A percentile compares a stretch with the other conserved stretches of the same genome.
These are phyloP conservation scores for Yamagishiella unicocca DNA, from an alignment of 139 green algal genomes.

Conservation along the genomic window DNA sequence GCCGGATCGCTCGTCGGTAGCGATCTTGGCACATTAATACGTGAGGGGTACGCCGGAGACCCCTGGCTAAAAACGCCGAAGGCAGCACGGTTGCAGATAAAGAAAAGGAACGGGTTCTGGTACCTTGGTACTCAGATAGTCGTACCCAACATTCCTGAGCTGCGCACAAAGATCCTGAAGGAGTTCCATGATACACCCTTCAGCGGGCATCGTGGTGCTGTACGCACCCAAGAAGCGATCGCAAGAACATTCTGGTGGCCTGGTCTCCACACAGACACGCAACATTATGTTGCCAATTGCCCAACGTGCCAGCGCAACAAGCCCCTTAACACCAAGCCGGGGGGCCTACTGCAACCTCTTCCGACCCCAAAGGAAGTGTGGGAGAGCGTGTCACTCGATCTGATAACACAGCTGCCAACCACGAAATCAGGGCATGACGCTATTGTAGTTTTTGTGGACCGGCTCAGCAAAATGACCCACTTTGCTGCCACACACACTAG, in stretches of 20 bases:
- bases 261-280: background rate
- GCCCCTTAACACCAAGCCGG: slow-evolving; percentile 1
- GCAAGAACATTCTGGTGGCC: too few relatives aligned
- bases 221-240: background rate
- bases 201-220: background rate
- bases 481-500: background rate
- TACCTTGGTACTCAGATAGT: background rate
- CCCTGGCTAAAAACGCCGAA: slow-evolving; percentile 39
- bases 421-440: slow-evolving; percentile 45
- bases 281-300: slow-evolving; percentile 18
- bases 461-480: slow-evolving; percentile 60
- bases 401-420: slow-evolving; percentile 51
- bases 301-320: slow-evolving; percentile 48
- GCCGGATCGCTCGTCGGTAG: slow-evolving; percentile 24
- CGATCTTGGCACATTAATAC: slow-evolving; percentile 47
- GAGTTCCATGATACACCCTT: background rate
- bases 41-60: slow-evolving; percentile 11
- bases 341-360: slow-evolving; percentile 46
- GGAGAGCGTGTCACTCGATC: slow-evolving; percentile 57
- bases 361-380: too few relatives aligned
- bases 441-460: slow-evolving; percentile 63
- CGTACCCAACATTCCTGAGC: background rate
- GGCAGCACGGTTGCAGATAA: slow-evolving; percentile 59
- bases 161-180: background rate
- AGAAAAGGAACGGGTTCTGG: background rate